Base-by-base conservation (phyloP, 306 rosid species). In the Carpinus viminea region DNA sequence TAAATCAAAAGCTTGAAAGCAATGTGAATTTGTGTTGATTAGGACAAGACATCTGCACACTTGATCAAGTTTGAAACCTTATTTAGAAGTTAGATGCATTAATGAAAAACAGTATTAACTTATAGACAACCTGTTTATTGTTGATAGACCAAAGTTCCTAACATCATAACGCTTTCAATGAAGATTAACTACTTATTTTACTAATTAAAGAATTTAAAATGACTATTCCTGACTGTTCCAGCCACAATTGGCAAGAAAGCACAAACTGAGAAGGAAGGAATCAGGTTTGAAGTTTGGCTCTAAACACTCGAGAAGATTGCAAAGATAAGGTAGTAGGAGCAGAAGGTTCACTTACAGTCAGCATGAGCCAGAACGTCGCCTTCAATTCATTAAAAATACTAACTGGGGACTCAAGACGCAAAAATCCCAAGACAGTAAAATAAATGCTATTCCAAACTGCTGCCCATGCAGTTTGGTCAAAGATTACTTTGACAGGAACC, bases 391-490 rank as follows among this genome's bases (percentile, higher is more conserved):
- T 95, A 80, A 85, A 91, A 69, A 95, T 89, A 60, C 65, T 88
- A 60, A 85, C 74, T 2, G 97, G 98, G 31, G 97, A 88, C 47
- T 95, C 98, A 52, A 88, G 48, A 69, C 98, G 98, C 78, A 95
- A 76, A 65, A 95, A 20, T 54, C 92, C 98, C 73, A 95, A 86
- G 73, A 77, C 93, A 0, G 83, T 84, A 79, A 79, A 95, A 78
- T 95, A 95, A 78, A 95, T 87, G 90, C 97, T 92, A 90, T 95
- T 95, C 98, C 98, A 95, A 84, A 90, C 54, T 16, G 98, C 98
- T 17, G 98, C 82, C 98, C 98, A 95, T 61, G 79, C 87, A 3
- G 98, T 95, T 88, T 95, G 98, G 71, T 95, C 98, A 3, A 92
- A 92, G 47, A 75, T 88, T 75, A 95, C 98, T 90, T 92, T 92